phyloP scores from a whole-genome alignment of 1,284 basidiomycete genomes.

The Ceratobasidium sp. region DNA sequence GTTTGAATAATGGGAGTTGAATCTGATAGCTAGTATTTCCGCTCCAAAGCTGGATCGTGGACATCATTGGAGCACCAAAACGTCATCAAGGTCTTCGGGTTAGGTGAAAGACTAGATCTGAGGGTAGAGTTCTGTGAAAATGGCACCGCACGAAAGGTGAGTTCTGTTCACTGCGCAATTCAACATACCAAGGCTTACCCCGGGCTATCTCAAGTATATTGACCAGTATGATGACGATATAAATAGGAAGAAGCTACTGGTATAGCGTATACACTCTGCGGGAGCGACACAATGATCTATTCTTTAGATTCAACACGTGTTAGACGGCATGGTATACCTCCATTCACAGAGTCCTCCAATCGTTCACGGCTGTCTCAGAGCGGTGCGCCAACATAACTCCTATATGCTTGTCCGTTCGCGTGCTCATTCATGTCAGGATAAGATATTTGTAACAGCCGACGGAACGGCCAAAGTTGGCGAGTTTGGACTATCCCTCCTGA shows the following conservation, averaged over 20 bases:
- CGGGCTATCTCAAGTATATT: slow-evolving; percentile 6
- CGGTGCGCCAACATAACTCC: not conserved
- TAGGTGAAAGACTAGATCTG: not conserved
- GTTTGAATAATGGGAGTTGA: not conserved
- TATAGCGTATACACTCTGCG: not conserved
- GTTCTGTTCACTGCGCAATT: not conserved
- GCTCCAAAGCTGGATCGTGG: not conserved
- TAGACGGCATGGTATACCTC: slow-evolving; percentile 27
- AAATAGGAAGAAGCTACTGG: not conserved
- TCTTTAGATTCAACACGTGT: too few relatives aligned
- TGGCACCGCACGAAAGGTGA: not conserved
- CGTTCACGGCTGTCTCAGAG: slow-evolving; percentile 42
- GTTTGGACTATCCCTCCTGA: slow-evolving; percentile 12
- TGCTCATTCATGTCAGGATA: not conserved
- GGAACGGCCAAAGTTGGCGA: slow-evolving; percentile 26
- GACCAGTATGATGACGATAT: not conserved
- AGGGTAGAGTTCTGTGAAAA: not conserved
- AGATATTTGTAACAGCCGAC: slow-evolving; percentile 3
- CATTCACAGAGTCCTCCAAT: slow-evolving; percentile 30
- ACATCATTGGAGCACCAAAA: slow-evolving; percentile 6
- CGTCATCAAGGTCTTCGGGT: not conserved
- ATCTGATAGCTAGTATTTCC: not conserved
- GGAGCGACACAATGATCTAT: too few relatives aligned
- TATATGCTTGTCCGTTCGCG: not conserved
- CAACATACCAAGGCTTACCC: not conserved